phyloP scores from a whole-genome alignment of 2,329 filamentous ascomycete genomes.

The Rasamsonia emersonii region DNA sequence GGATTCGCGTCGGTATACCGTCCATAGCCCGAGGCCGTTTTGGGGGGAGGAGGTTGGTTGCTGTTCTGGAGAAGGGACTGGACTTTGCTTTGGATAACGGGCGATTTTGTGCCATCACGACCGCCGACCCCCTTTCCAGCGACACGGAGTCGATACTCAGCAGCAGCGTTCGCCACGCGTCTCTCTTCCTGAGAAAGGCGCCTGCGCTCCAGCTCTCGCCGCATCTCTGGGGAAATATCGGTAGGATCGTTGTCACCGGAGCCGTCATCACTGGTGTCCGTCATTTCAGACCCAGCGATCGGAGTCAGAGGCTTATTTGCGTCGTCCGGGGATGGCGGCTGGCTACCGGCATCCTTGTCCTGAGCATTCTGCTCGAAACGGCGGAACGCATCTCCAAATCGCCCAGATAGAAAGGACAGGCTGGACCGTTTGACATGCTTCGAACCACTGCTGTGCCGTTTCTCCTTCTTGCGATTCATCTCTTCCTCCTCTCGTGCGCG shows the following conservation, averaged over 20 bases:
- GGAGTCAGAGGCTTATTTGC: constrained; percentile 50
- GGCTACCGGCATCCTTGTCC: constrained; percentile 20
- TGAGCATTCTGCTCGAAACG: constrained; percentile 62
- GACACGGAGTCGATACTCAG: constrained; percentile 73
- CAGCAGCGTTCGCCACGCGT: constrained; percentile 78
- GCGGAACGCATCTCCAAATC: constrained; percentile 90
- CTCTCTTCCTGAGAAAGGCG: constrained; percentile 80
- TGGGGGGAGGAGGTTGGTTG: constrained; percentile 50
- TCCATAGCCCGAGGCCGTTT: constrained; percentile 84
- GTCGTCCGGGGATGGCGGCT: constrained; percentile 35
- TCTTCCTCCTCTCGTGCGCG: constrained; percentile 61
- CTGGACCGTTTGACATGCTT: constrained; percentile 66
- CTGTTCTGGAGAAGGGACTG: constrained; percentile 75
- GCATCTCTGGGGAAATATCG: constrained; percentile 75
- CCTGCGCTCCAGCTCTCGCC: constrained; percentile 77
- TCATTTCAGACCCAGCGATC: constrained; percentile 67
- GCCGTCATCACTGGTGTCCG: constrained; percentile 61
- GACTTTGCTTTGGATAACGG: constrained; percentile 86
- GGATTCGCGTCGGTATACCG: constrained; percentile 58
- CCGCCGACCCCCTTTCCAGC: constrained; percentile 48
- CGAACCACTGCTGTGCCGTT: constrained; percentile 46
- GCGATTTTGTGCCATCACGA: constrained; percentile 54
- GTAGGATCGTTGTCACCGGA: constrained; percentile 58
- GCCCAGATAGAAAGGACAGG: constrained; percentile 65
- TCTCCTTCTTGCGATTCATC: constrained; percentile 49